A percentile compares a stretch with the other conserved stretches of the same genome.
These are phyloP conservation scores for Rhizopus arrhizus DNA, from an alignment of 371 early-diverging fungal genomes.

Conservation along the genomic window DNA sequence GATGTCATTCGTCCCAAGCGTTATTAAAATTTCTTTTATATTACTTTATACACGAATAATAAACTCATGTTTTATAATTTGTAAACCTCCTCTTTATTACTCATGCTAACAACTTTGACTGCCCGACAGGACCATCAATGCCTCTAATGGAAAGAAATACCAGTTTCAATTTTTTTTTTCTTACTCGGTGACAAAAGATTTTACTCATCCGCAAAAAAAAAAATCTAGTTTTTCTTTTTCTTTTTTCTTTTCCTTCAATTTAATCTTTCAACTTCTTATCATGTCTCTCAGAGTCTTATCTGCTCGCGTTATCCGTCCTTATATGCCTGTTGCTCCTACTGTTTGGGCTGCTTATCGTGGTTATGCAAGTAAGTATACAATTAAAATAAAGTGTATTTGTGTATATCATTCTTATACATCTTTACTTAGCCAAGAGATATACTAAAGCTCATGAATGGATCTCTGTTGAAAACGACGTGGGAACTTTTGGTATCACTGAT, in stretches of 20 bases:
- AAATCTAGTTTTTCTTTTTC: slow-evolving; percentile 19
- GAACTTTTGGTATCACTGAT: slow-evolving; percentile 91
- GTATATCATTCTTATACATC: not conserved
- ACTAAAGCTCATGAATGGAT: slow-evolving; percentile 96
- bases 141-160: slow-evolving; percentile 26
- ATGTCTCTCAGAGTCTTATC: slow-evolving; percentile 54
- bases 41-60: not conserved
- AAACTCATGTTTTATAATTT: no score
- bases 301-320: slow-evolving; percentile 49
- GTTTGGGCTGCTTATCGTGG: slow-evolving; percentile 40
- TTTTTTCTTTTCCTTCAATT: slow-evolving; percentile 19
- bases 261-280: slow-evolving; percentile 13
- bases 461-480: slow-evolving; percentile 68
- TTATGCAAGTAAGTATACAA: slow-evolving; percentile 48
- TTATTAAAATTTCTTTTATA: not conserved
- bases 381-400: not conserved
- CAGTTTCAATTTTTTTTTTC: slow-evolving; percentile 17
- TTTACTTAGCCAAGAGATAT: slow-evolving; percentile 64
- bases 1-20: no score
- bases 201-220: slow-evolving; percentile 24
- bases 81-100: no score
- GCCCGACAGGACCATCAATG: not conserved
- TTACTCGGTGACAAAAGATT: slow-evolving; percentile 52
- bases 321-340: slow-evolving; percentile 41
- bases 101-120: not conserved